A percentile compares a stretch with the other conserved stretches of the same genome.
These are phyloP conservation scores for Dendrocalamus latiflorus DNA, from an alignment of 202 grass and related monocot species.

Conservation along the genomic window DNA sequence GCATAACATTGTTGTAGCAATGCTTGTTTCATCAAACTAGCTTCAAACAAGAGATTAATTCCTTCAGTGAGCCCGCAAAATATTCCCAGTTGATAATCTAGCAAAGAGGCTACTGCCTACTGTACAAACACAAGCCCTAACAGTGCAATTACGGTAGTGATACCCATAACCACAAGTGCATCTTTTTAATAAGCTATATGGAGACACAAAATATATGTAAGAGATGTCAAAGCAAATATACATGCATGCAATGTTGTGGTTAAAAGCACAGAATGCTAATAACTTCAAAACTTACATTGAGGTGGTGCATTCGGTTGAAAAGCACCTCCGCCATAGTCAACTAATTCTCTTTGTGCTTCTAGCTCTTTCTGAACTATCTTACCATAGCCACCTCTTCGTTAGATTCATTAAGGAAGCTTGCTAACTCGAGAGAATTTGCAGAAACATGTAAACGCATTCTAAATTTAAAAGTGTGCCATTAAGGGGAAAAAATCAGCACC, in stretches of 20 bases:
- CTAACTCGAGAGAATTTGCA: neutral
- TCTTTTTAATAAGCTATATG: neutral
- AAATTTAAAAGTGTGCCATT: neutral
- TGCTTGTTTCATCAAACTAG: neutral
- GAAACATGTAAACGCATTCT: slow-evolving; percentile 1
- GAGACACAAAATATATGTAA: neutral
- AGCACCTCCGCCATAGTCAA: slow-evolving; percentile 72
- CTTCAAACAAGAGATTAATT: neutral
- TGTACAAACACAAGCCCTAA: neutral
- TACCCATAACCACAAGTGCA: neutral
- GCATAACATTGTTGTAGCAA: neutral
- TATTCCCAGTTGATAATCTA: neutral
- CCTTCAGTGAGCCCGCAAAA: neutral
- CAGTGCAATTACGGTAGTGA: neutral
- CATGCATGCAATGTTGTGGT: neutral
- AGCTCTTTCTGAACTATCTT: slow-evolving; percentile 97
- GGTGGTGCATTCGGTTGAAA: slow-evolving; percentile 48
- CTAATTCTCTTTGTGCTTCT: slow-evolving; percentile 89
- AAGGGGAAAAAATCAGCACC: neutral
- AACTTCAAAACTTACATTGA: slow-evolving; percentile 41
- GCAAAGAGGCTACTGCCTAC: neutral
- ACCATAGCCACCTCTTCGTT: slow-evolving; percentile 92
- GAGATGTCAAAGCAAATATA: neutral
- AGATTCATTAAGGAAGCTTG: slow-evolving; percentile 44
- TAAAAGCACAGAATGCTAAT: neutral